Conservation (phyloP, 164 flowering plant species). For the Vitis rupestris region DNA sequence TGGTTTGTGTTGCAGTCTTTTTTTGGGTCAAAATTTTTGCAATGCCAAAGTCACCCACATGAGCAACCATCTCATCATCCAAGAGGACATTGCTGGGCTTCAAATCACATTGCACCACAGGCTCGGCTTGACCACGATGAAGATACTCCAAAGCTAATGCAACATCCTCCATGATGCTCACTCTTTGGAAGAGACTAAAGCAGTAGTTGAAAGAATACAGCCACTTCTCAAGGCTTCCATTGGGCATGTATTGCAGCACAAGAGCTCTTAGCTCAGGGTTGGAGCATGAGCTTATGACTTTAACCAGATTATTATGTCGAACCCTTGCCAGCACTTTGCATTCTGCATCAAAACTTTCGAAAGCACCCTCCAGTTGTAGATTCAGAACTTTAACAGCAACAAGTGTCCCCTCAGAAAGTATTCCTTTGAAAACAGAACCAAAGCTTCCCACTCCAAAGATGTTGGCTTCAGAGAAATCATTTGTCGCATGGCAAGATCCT, state of each 20-base stretch:
- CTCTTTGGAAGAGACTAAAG: not conserved
- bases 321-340: slow-evolving; percentile 6
- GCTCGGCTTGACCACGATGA: slow-evolving; percentile 14
- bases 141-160: slow-evolving; percentile 16
- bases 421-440: not conserved
- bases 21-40: slow-evolving; percentile 10
- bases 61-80: slow-evolving; percentile 15
- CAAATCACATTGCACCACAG: slow-evolving; percentile 23
- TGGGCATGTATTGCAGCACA: not conserved
- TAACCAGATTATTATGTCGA: slow-evolving; percentile 9
- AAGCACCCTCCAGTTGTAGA: not conserved
- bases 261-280: not conserved
- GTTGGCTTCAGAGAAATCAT: slow-evolving; percentile 6
- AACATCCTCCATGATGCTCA: not conserved
- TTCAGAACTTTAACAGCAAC: slow-evolving; percentile 1
- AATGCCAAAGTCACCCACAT: slow-evolving; percentile 20
- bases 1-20: not conserved
- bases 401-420: not conserved
- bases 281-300: slow-evolving; percentile 5
- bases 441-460: slow-evolving; percentile 5
- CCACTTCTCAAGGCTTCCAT: slow-evolving; percentile 2
- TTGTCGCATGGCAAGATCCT: not conserved
- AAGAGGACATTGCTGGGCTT: slow-evolving; percentile 19
- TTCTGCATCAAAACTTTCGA: slow-evolving; percentile 4
- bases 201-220: not conserved